phyloP scores from a whole-genome alignment of 108 stramenopile genomes.

The Fistulifera solaris region DNA sequence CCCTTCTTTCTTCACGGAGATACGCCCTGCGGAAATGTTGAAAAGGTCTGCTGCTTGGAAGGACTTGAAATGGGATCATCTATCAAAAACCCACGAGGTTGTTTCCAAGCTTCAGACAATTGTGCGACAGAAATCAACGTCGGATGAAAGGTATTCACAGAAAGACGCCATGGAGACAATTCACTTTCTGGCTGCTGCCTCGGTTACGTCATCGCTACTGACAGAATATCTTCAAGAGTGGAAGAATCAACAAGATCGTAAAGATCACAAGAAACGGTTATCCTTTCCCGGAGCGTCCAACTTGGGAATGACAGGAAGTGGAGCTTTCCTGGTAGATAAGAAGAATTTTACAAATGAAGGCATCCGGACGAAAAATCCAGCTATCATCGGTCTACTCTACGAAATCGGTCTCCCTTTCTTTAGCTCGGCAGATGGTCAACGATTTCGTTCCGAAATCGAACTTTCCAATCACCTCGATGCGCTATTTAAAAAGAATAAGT shows the following conservation, averaged over 20 bases:
- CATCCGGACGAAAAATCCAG: slow-evolving; percentile 54
- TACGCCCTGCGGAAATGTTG: slow-evolving; percentile 22
- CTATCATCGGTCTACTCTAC: slow-evolving; percentile 61
- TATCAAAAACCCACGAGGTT: slow-evolving; percentile 44
- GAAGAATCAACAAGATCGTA: slow-evolving; percentile 13
- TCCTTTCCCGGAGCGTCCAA: neutral
- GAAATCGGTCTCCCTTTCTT: slow-evolving; percentile 75
- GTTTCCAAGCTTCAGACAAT: slow-evolving; percentile 41
- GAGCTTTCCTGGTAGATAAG: slow-evolving; percentile 16
- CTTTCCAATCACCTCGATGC: slow-evolving; percentile 67
- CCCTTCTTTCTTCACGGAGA: slow-evolving; percentile 31
- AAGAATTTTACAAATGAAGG: slow-evolving; percentile 70
- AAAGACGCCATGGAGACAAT: slow-evolving; percentile 26
- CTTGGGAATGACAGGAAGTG: neutral
- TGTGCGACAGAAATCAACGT: slow-evolving; percentile 31
- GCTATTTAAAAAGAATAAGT: slow-evolving; percentile 60
- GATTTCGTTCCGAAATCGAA: slow-evolving; percentile 69
- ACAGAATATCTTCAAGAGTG: slow-evolving; percentile 17
- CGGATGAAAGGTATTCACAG: slow-evolving; percentile 27
- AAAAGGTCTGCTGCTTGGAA: slow-evolving; percentile 47
- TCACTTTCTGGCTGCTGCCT: slow-evolving; percentile 23
- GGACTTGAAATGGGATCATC: slow-evolving; percentile 44
- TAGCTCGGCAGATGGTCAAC: slow-evolving; percentile 67
- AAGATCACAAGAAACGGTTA: neutral
- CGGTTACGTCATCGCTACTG: slow-evolving; percentile 26